Evolutionary conservation across 768 basidiomycete genomes (phyloP).

Genomic region (Mycena leptocephala): DNA sequence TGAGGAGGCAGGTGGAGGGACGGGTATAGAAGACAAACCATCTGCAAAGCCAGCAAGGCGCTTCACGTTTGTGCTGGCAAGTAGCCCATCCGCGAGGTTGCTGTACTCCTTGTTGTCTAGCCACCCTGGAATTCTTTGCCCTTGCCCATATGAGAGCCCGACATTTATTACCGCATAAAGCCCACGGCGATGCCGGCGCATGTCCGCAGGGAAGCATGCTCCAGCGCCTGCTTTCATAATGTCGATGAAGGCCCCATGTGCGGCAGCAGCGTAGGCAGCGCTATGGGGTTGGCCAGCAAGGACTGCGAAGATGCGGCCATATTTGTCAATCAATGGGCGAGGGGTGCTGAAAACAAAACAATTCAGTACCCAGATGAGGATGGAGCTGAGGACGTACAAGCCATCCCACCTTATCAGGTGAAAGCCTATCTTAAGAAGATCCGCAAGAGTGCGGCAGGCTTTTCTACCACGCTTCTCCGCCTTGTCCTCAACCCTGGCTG

Average conservation of each 20-base stretch:
- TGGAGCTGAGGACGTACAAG: neutral
- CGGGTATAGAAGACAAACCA: slow-evolving; percentile 12
- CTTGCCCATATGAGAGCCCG: slow-evolving; percentile 40
- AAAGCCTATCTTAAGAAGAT: slow-evolving; percentile 6
- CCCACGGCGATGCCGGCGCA: slow-evolving; percentile 3
- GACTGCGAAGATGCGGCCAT: slow-evolving; percentile 9
- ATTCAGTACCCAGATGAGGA: neutral
- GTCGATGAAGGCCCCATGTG: neutral
- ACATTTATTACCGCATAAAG: slow-evolving; percentile 7
- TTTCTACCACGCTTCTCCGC: neutral
- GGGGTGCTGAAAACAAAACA: neutral
- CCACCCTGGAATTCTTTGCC: slow-evolving; percentile 7
- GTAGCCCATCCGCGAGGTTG: neutral
- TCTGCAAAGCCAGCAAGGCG: slow-evolving; percentile 33
- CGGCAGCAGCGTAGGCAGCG: neutral
- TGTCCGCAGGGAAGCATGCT: neutral
- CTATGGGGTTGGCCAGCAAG: slow-evolving; percentile 2
- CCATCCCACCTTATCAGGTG: slow-evolving; percentile 1
- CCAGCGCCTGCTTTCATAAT: neutral
- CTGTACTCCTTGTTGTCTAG: slow-evolving; percentile 9
- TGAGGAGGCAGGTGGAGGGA: neutral
- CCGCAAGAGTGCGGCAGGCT: neutral
- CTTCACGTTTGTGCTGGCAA: slow-evolving; percentile 5
- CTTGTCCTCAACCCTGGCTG: neutral
- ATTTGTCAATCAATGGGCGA: neutral